phyloP scores from a whole-genome alignment of 371 early-diverging fungal genomes.

The Funneliformis caledonium region DNA sequence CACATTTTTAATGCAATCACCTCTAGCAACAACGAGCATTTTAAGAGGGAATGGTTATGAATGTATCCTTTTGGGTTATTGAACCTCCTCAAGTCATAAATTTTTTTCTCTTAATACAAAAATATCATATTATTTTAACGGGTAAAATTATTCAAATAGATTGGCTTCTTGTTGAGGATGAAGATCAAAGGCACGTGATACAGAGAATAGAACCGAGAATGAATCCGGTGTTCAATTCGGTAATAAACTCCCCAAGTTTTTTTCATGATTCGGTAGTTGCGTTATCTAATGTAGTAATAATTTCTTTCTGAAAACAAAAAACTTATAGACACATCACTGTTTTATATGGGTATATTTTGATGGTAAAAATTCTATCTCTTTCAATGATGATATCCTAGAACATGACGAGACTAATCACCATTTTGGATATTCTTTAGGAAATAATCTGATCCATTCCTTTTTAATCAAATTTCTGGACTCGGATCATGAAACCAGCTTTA shows the following conservation, averaged over 20 bases:
- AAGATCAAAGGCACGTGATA: conserved; percentile 51
- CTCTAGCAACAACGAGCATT: conserved; percentile 13
- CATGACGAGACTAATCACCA: neutral
- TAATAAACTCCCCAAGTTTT: conserved; percentile 12
- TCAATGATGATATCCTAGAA: neutral
- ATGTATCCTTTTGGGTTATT: conserved; percentile 15
- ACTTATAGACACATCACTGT: neutral
- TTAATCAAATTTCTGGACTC: conserved; percentile 61
- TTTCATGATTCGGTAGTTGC: neutral
- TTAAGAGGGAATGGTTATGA: conserved; percentile 9
- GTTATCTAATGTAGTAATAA: no score
- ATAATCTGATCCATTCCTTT: conserved; percentile 64
- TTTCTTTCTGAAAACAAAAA: neutral
- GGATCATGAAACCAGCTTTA: conserved; percentile 54
- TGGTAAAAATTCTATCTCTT: neutral
- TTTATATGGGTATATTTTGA: conserved; percentile 70
- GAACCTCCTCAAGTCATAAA: neutral
- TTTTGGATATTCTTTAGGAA: neutral
- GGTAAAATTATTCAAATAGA: conserved; percentile 39
- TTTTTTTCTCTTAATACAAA: neutral
- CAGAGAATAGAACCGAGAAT: conserved; percentile 72
- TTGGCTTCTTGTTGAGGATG: conserved; percentile 60
- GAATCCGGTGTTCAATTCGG: conserved; percentile 72
- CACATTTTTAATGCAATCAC: neutral
- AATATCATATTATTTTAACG: neutral